Percentiles rank a stretch among this genome's conserved stretches.
Conservation (phyloP, 805 yeast genomes). For the Kodamaea kakaduensis region DNA sequence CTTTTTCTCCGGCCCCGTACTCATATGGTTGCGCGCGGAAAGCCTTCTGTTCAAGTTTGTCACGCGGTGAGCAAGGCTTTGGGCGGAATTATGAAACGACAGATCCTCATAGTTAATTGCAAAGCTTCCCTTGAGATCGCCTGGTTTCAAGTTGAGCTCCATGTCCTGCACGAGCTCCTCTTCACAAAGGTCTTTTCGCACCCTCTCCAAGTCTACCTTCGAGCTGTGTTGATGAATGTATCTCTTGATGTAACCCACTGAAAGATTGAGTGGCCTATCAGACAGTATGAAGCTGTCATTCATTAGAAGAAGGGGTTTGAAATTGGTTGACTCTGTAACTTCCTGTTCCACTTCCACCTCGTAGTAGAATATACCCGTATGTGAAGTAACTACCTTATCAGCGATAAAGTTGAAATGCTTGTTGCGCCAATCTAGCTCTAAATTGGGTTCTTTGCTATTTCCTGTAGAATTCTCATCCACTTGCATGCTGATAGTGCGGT, state of each 20-base stretch:
- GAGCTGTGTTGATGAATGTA: slow-evolving; percentile 15
- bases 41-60: slow-evolving; percentile 36
- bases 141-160: slow-evolving; percentile 33
- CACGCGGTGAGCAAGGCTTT: slow-evolving; percentile 29
- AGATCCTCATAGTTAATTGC: slow-evolving; percentile 40
- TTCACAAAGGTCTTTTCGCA: slow-evolving; percentile 24
- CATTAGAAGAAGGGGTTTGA: slow-evolving; percentile 30
- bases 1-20: slow-evolving; percentile 31
- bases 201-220: slow-evolving; percentile 26
- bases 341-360: slow-evolving; percentile 37
- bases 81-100: slow-evolving; percentile 36
- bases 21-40: slow-evolving; percentile 24
- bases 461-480: slow-evolving; percentile 3
- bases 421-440: slow-evolving; percentile 8
- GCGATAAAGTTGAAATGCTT: slow-evolving; percentile 36
- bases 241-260: slow-evolving; percentile 33
- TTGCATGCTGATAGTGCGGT: slow-evolving; percentile 21
- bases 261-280: slow-evolving; percentile 27
- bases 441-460: neutral
- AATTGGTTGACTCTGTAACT: slow-evolving; percentile 27
- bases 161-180: slow-evolving; percentile 18
- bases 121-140: slow-evolving; percentile 38
- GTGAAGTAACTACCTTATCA: slow-evolving; percentile 29
- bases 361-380: slow-evolving; percentile 38
- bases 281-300: slow-evolving; percentile 34